Evolutionary conservation across 768 basidiomycete genomes (phyloP).

Genomic region (Boletus reticuloceps): DNA sequence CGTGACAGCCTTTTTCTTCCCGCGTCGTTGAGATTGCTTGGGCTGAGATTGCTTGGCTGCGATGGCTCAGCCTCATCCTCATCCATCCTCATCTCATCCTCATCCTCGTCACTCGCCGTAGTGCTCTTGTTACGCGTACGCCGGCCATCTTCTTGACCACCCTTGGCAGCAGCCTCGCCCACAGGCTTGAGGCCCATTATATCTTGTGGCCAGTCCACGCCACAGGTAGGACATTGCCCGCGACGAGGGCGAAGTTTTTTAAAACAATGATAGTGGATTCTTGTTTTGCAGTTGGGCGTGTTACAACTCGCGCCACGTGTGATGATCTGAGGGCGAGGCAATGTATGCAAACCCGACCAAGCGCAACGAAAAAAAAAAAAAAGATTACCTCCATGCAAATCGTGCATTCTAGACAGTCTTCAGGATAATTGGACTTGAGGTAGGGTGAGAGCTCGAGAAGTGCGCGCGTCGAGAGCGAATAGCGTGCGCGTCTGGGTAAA

Average conservation of each 20-base stretch:
- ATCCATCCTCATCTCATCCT: constrained; percentile 38
- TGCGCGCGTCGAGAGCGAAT: constrained; percentile 73
- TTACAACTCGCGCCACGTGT: constrained; percentile 68
- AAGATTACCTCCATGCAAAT: constrained; percentile 63
- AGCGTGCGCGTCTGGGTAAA: constrained; percentile 56
- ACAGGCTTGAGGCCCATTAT: constrained; percentile 49
- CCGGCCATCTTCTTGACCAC: constrained; percentile 52
- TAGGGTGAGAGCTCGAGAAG: constrained; percentile 73
- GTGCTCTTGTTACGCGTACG: constrained; percentile 34
- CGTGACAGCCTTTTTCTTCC: constrained; percentile 29
- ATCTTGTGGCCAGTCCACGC: constrained; percentile 57
- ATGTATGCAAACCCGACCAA: background rate
- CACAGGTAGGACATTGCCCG: constrained; percentile 56
- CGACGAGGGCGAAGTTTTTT: constrained; percentile 44
- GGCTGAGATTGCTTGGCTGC: constrained; percentile 31
- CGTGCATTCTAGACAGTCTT: constrained; percentile 69
- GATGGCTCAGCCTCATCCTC: constrained; percentile 33
- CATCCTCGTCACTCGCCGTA: constrained; percentile 38
- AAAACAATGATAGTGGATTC: constrained; percentile 68
- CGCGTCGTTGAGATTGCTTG: constrained; percentile 23
- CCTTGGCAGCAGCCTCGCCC: constrained; percentile 67
- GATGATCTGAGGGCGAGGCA: constrained; percentile 45
- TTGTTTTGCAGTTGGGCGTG: constrained; percentile 57
- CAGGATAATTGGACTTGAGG: constrained; percentile 67
- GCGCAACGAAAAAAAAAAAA: background rate